Conservation (phyloP, 192 early-diverging fungal species). For the Bifiguratus adelaidae region DNA sequence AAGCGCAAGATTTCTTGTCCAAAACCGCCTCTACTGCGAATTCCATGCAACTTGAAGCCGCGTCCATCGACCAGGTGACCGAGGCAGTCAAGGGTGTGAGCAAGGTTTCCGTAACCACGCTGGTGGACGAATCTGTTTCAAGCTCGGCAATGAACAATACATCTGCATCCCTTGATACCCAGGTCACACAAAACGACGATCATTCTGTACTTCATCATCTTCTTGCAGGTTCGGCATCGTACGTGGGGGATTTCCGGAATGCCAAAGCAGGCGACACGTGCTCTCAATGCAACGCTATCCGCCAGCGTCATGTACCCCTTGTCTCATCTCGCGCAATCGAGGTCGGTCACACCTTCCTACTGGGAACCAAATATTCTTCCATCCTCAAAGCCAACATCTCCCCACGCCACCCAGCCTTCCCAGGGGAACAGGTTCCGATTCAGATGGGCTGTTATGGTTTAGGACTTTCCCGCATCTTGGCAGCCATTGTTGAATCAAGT, state of each 20-base stretch:
- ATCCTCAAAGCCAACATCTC: conserved; percentile 49
- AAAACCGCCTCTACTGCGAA: too few relatives aligned
- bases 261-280: conserved; percentile 36
- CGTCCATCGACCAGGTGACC: too few relatives aligned
- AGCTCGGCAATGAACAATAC: too few relatives aligned
- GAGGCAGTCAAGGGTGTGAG: too few relatives aligned
- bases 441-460: conserved; percentile 93
- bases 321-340: conserved; percentile 54
- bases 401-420: conserved; percentile 6
- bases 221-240: conserved; percentile 1
- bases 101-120: too few relatives aligned
- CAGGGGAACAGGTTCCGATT: conserved; percentile 28
- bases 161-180: too few relatives aligned
- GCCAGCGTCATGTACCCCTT: too few relatives aligned
- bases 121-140: too few relatives aligned
- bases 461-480: conserved; percentile 72
- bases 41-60: too few relatives aligned
- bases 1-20: too few relatives aligned
- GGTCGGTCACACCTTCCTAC: conserved; percentile 81
- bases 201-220: conserved; percentile 9
- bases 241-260: conserved; percentile 29
- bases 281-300: conserved; percentile 21
- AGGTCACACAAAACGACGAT: conserved; percentile 8
- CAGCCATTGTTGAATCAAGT: conserved; percentile 66
- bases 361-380: conserved; percentile 81